These are phyloP conservation scores for Claviceps pazoutovae DNA, from an alignment of 2,329 filamentous ascomycete species.

Conservation along the genomic window DNA sequence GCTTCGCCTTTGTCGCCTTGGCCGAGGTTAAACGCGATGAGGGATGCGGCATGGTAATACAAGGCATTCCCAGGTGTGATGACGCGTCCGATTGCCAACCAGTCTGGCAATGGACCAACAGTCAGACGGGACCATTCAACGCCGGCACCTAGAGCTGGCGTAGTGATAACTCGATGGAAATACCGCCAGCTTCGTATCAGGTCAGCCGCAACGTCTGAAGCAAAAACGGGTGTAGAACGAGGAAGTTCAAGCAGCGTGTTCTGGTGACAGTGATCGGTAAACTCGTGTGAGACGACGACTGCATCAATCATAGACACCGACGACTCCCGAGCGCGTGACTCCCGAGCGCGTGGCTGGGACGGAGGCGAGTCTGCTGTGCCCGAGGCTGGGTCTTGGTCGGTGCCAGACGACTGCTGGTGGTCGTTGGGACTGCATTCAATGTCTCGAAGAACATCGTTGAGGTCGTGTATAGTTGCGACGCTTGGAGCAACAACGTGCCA, in stretches of 20 bases:
- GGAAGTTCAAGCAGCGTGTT: conserved; percentile 44
- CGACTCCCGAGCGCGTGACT: conserved; percentile 6
- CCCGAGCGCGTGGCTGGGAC: conserved; percentile 6
- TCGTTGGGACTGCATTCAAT: conserved; percentile 24
- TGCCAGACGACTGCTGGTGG: not conserved
- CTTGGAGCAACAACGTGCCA: conserved; percentile 43
- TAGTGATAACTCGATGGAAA: conserved; percentile 40
- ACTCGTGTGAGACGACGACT: conserved; percentile 49
- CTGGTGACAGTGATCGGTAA: conserved; percentile 54
- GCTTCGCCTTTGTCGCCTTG: conserved; percentile 28
- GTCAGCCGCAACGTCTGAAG: conserved; percentile 41
- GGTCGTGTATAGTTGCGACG: conserved; percentile 38
- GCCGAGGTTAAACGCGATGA: conserved; percentile 36
- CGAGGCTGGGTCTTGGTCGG: not conserved
- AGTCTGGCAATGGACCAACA: conserved; percentile 33
- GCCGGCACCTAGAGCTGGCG: conserved; percentile 27
- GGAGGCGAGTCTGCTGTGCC: too few relatives aligned
- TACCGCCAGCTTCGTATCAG: conserved; percentile 44
- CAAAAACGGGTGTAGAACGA: conserved; percentile 40
- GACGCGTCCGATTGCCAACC: conserved; percentile 47
- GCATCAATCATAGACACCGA: conserved; percentile 37
- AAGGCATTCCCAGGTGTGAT: conserved; percentile 38
- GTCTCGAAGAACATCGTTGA: conserved; percentile 36
- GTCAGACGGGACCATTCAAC: conserved; percentile 9
- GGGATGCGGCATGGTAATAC: conserved; percentile 47